A percentile compares a stretch with the other conserved stretches of the same genome.
Conservation (phyloP, 345 rosid species). For the Arabidopsis arenosa region DNA sequence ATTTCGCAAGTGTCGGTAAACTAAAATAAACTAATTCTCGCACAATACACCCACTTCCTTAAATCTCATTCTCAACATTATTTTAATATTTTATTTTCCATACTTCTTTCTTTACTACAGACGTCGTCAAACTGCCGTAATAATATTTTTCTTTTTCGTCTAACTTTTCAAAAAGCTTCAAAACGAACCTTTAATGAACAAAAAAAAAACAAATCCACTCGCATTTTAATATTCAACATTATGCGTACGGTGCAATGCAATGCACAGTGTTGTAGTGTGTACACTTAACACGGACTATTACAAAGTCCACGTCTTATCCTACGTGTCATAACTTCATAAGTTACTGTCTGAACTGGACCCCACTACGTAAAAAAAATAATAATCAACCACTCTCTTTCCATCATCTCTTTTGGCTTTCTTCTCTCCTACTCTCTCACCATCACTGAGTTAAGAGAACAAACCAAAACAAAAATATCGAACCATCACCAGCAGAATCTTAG, state of each 20-base stretch:
- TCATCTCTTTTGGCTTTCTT: conserved; percentile 31
- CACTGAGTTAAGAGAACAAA: too few relatives aligned
- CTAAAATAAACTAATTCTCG: too few relatives aligned
- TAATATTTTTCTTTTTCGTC: not conserved
- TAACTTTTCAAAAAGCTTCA: not conserved
- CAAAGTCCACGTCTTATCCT: conserved; percentile 32
- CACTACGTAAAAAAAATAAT: conserved; percentile 32
- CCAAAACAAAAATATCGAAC: not conserved
- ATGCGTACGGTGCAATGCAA: conserved; percentile 18
- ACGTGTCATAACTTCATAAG: conserved; percentile 31
- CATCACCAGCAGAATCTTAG: conserved; percentile 71
- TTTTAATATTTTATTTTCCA: not conserved
- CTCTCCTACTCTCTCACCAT: conserved; percentile 28
- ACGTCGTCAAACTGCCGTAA: conserved; percentile 26
- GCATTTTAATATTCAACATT: conserved; percentile 9
- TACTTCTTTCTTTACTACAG: not conserved
- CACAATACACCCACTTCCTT: conserved; percentile 40
- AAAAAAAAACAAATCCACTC: conserved; percentile 11
- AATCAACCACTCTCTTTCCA: conserved; percentile 33
- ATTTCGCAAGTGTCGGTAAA: too few relatives aligned
- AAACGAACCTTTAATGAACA: not conserved
- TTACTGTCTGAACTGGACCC: conserved; percentile 10
- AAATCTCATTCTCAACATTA: not conserved
- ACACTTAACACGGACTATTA: conserved; percentile 30
- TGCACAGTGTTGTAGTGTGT: conserved; percentile 17